These are phyloP conservation scores for Trypethelium eluteriae DNA, from an alignment of 495 filamentous ascomycete species.

Conservation along the genomic window DNA sequence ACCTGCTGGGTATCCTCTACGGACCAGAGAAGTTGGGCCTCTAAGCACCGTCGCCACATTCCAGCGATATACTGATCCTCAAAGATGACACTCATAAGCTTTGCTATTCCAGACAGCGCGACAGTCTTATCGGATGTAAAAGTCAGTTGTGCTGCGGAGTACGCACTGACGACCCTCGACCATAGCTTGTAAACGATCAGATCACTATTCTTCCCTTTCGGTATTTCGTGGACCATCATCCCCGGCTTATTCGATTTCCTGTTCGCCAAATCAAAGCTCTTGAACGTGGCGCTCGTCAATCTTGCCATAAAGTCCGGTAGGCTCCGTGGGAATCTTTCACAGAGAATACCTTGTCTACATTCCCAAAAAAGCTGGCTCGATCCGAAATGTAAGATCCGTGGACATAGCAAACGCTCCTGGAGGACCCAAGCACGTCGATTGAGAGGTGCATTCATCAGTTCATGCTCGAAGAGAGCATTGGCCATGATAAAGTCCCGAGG, in stretches of 20 bases:
- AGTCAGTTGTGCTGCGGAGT: not conserved
- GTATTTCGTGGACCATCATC: not conserved
- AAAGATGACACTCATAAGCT: not conserved
- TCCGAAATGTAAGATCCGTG: not conserved
- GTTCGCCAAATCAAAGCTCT: not conserved
- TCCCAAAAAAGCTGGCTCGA: not conserved
- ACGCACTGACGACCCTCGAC: not conserved
- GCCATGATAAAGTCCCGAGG: not conserved
- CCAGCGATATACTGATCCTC: not conserved
- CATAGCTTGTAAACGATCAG: not conserved
- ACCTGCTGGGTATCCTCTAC: not conserved
- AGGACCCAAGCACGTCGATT: not conserved
- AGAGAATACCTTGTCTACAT: not conserved
- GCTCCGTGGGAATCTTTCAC: not conserved
- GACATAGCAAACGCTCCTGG: not conserved
- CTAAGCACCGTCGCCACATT: not conserved
- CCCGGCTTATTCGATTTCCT: not conserved
- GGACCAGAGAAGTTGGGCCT: not conserved
- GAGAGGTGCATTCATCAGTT: not conserved
- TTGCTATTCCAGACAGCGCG: not conserved
- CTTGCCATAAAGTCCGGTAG: not conserved
- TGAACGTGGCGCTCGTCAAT: not conserved
- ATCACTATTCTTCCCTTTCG: not conserved
- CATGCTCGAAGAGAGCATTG: not conserved
- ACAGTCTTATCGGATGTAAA: not conserved